phyloP scores from a whole-genome alignment of 2,329 filamentous ascomycete genomes.

The Paradendryphiella salina region DNA sequence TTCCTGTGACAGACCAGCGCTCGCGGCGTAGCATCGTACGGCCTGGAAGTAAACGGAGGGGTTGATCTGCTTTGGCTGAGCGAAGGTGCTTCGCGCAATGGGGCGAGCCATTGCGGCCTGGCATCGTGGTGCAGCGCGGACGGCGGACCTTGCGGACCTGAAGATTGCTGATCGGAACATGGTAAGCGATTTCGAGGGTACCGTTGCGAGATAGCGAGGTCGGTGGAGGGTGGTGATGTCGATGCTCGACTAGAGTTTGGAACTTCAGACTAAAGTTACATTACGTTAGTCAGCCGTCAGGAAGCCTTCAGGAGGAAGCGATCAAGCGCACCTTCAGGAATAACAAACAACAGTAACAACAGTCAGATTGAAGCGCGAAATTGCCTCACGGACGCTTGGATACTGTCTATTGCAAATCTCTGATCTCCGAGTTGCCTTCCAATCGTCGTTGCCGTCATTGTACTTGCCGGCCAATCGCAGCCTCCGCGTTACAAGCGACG shows the following conservation, averaged over 20 bases:
- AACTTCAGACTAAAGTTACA: constrained; percentile 26
- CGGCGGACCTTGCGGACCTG: constrained; percentile 67
- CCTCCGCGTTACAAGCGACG: constrained; percentile 27
- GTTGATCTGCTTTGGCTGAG: constrained; percentile 62
- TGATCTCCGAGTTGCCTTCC: constrained; percentile 16
- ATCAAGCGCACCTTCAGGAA: constrained; percentile 4
- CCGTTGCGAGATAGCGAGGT: constrained; percentile 29
- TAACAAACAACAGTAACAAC: not conserved
- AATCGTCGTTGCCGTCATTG: constrained; percentile 25
- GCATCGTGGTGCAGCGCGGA: constrained; percentile 49
- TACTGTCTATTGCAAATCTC: not conserved
- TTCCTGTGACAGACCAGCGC: constrained; percentile 73
- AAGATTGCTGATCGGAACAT: constrained; percentile 92
- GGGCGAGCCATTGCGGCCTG: constrained; percentile 60
- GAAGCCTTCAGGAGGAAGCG: constrained; percentile 4
- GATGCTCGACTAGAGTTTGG: constrained; percentile 29
- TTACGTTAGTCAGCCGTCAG: constrained; percentile 21
- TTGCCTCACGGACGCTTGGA: not conserved
- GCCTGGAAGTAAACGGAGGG: constrained; percentile 68
- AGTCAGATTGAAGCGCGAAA: not conserved
- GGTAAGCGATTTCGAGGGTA: constrained; percentile 44
- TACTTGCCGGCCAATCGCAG: constrained; percentile 38
- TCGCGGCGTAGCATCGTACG: constrained; percentile 84
- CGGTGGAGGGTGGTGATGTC: constrained; percentile 32
- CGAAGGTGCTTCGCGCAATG: constrained; percentile 63